These are phyloP conservation scores for Colletotrichum higginsianum DNA, from an alignment of 2,329 filamentous ascomycete species.

Conservation along the genomic window DNA sequence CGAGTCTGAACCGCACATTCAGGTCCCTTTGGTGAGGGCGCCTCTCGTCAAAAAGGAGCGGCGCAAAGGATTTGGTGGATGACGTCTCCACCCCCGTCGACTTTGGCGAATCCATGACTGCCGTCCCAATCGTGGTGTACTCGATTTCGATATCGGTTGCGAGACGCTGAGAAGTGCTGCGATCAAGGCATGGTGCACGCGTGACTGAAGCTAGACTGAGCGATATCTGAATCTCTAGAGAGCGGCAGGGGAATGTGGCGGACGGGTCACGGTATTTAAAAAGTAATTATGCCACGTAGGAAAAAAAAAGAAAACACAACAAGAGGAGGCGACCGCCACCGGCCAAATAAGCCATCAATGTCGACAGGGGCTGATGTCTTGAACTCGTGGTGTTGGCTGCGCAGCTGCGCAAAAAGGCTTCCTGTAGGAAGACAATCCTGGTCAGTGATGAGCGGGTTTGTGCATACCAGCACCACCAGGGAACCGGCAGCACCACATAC, in stretches of 20 bases:
- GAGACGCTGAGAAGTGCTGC: background rate
- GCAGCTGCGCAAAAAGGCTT: background rate
- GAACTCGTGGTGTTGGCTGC: background rate
- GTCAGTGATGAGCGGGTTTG: background rate
- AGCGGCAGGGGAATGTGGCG: too few relatives aligned
- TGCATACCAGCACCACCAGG: background rate
- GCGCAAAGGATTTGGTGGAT: slow-evolving; percentile 14
- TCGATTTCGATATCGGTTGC: background rate
- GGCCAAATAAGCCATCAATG: background rate
- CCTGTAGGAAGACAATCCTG: background rate
- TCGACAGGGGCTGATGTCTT: background rate
- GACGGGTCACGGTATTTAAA: background rate
- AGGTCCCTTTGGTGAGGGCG: background rate
- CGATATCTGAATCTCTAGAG: too few relatives aligned
- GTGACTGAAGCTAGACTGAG: background rate
- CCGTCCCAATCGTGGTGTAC: background rate
- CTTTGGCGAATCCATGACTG: background rate
- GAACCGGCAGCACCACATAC: background rate
- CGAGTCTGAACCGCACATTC: background rate
- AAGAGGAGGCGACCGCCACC: background rate
- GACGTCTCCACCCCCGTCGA: background rate
- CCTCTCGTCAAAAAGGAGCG: slow-evolving; percentile 21
- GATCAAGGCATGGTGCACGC: background rate
- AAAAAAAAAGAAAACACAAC: background rate
- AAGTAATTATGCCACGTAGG: too few relatives aligned